These are phyloP conservation scores for Termitomyces bulborhizus DNA, from an alignment of 768 basidiomycete genomes.

Conservation along the genomic window DNA sequence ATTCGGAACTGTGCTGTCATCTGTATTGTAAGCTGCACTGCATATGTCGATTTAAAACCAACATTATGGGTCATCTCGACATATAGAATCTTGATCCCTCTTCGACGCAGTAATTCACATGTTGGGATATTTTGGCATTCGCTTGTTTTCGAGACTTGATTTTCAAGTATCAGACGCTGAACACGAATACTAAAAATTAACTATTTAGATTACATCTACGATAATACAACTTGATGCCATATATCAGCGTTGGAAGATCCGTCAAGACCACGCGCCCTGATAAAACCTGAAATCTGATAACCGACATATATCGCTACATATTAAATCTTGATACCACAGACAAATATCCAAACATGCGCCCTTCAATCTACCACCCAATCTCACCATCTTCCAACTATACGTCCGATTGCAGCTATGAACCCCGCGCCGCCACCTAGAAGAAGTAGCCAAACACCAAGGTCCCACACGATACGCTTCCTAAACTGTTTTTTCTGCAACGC, in stretches of 20 bases:
- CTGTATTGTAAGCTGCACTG: no score
- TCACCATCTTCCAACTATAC: slow-evolving; percentile 48
- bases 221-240: slow-evolving; percentile 7
- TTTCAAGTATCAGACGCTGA: not conserved
- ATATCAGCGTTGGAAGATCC: not conserved
- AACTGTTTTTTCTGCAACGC: slow-evolving; percentile 72
- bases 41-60: no score
- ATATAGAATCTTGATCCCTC: no score
- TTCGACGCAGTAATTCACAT: no score
- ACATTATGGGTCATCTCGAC: no score
- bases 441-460: slow-evolving; percentile 75
- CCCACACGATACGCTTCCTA: slow-evolving; percentile 73
- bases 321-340: not conserved
- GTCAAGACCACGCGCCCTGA: not conserved
- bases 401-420: slow-evolving; percentile 51
- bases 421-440: slow-evolving; percentile 53
- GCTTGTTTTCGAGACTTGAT: not conserved
- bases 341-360: not conserved
- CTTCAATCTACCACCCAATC: not conserved
- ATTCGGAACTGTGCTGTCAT: no score
- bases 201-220: not conserved
- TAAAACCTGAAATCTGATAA: not conserved
- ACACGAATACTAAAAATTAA: not conserved
- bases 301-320: not conserved
- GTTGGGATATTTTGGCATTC: no score